These are phyloP conservation scores for Cyberlindnera mycetangii DNA, from an alignment of 805 yeast genomes.

Conservation along the genomic window DNA sequence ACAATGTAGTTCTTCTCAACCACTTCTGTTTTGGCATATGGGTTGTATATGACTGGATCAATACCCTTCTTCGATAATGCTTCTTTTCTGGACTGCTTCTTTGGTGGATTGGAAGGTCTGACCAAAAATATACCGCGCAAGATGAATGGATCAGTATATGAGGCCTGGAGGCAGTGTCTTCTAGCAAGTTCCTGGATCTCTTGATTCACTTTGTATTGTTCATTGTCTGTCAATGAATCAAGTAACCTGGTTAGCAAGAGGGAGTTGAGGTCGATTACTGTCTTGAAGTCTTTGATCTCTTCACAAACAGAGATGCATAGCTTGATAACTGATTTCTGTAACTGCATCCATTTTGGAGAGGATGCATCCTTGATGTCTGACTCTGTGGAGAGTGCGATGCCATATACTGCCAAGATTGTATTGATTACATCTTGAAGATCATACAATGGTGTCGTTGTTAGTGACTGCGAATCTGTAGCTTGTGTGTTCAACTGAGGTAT, in stretches of 20 bases:
- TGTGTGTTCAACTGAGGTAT: constrained; percentile 35
- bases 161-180: constrained; percentile 27
- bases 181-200: constrained; percentile 32
- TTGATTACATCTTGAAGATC: constrained; percentile 45
- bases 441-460: constrained; percentile 4
- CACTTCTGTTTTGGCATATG: constrained; percentile 35
- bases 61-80: constrained; percentile 13
- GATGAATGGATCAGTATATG: constrained; percentile 75
- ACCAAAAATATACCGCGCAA: constrained; percentile 47
- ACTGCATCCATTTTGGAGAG: constrained; percentile 47
- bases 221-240: constrained; percentile 51
- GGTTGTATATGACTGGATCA: constrained; percentile 56
- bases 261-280: constrained; percentile 46
- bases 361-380: constrained; percentile 24
- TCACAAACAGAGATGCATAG: constrained; percentile 53
- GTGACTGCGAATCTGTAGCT: neutral
- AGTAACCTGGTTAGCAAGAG: constrained; percentile 54
- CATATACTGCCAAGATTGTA: constrained; percentile 50
- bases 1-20: constrained; percentile 38
- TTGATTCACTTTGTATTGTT: constrained; percentile 45
- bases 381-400: constrained; percentile 43
- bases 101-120: constrained; percentile 27
- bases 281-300: constrained; percentile 43
- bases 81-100: constrained; percentile 15
- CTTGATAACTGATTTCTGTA: constrained; percentile 55